Evolutionary conservation across 306 rosid genomes (phyloP).

Genomic region (Fagus sylvatica): DNA sequence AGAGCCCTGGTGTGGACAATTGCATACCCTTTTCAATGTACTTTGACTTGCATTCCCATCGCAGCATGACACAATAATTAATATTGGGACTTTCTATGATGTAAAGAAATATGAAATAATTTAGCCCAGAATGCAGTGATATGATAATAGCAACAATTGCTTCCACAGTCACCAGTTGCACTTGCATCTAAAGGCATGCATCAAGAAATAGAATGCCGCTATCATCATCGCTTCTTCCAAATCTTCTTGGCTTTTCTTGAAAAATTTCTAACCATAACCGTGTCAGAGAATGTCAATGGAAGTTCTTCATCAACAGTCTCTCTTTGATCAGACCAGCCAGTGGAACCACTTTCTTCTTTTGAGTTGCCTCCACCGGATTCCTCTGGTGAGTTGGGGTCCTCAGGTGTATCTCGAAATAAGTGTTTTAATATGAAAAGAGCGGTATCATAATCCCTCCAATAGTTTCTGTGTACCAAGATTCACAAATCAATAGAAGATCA

Average conservation of each 20-base stretch:
- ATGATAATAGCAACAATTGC: neutral
- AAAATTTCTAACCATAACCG: conserved; percentile 44
- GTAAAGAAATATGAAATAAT: neutral
- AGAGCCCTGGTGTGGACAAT: neutral
- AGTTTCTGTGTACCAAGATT: conserved; percentile 59
- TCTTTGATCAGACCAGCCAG: conserved; percentile 49
- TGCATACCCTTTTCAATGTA: neutral
- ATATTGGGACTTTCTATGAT: neutral
- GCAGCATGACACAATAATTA: neutral
- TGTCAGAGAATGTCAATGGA: conserved; percentile 78
- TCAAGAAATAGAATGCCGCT: neutral
- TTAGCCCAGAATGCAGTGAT: neutral
- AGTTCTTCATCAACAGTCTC: conserved; percentile 67
- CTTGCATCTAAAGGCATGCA: neutral
- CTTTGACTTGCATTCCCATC: neutral
- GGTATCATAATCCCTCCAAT: conserved; percentile 90
- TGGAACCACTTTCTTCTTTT: conserved; percentile 32
- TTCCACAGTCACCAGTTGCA: neutral
- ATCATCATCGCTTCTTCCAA: conserved; percentile 19
- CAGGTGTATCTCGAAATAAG: conserved; percentile 61
- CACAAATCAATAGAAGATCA: neutral
- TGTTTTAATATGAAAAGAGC: conserved; percentile 84
- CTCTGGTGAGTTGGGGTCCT: conserved; percentile 34
- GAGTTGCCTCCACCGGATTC: conserved; percentile 29
- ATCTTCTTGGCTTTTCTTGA: conserved; percentile 54